These are phyloP conservation scores for Marsdenia floribunda DNA, from an alignment of 257 asterid genomes.

Conservation along the genomic window DNA sequence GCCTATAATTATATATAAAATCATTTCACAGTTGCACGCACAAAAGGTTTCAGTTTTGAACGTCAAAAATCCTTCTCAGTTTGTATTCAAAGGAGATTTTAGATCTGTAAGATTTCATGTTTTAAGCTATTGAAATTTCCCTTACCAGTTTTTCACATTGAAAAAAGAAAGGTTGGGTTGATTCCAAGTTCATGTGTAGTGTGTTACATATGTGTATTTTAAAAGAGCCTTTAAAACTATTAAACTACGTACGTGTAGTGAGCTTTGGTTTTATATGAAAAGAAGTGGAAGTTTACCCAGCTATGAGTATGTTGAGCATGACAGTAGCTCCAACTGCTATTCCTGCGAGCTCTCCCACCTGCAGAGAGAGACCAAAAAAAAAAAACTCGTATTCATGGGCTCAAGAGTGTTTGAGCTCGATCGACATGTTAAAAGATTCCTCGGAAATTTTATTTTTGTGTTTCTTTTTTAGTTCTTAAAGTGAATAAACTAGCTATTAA, in stretches of 20 bases:
- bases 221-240: background rate
- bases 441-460: no score
- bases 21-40: background rate
- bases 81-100: background rate
- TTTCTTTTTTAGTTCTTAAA: no score
- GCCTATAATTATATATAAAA: slow-evolving; percentile 26
- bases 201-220: background rate
- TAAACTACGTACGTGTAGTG: background rate
- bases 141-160: background rate
- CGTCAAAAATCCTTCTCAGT: background rate
- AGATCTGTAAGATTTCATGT: background rate
- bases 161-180: background rate
- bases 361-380: no score
- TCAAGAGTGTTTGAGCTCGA: no score
- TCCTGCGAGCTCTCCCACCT: slow-evolving; percentile 93
- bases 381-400: no score
- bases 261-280: background rate
- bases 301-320: slow-evolving; percentile 75
- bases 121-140: background rate
- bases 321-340: slow-evolving; percentile 94
- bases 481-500: no score
- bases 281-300: slow-evolving; percentile 46
- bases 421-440: no score
- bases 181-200: background rate
- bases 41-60: background rate